Evolutionary conservation across 345 rosid species (phyloP), one percentile per base, ranked within the genome.

Genomic region (Microcos paniculata): DNA sequence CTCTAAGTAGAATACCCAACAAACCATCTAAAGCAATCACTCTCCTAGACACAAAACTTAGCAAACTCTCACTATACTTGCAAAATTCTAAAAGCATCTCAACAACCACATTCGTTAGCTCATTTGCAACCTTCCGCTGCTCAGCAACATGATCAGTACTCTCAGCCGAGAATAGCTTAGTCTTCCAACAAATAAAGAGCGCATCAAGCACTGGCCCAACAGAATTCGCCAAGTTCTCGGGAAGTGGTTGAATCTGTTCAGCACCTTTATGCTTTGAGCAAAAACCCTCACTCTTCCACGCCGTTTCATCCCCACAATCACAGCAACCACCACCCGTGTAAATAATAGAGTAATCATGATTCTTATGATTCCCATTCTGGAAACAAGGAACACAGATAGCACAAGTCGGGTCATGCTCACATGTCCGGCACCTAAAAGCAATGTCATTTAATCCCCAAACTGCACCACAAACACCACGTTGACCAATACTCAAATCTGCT

Each of bases 281-380:
- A 78, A 95, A 95, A 42, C 99, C 99, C 67, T 89, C 97, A 16
- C 83, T 88, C 76, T 90, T 95, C 99, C 99, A 95, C 4, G 99
- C 99, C 2, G 99, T 95, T 30, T 83, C 89, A 81, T 95, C 99
- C 73, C 99, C 99, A 83, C 99, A 95, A 80, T 95, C 99, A 83
- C 99, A 95, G 66, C 99, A 95, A 79, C 99, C 99, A 67, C 96
- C 91, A 11, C 91, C 90, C 0, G 99, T 95, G 68, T 91, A 90
- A 11, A 93, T 89, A 51, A 91, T 80, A 2, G 92, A 90, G 83
- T 87, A 93, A 79, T 95, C 99, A 65, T 95, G 99, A 72, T 79
- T 82, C 53, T 79, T 70, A 77, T 95, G 98, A 73, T 90, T 79
- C 62, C 99, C 99, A 77, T 90, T 86, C 81, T 82, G 86, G 70